Percentiles rank a stretch among this genome's conserved stretches.
phyloP scores from a whole-genome alignment of 2,329 filamentous ascomycete genomes.

The Xylariaceae sp. region DNA sequence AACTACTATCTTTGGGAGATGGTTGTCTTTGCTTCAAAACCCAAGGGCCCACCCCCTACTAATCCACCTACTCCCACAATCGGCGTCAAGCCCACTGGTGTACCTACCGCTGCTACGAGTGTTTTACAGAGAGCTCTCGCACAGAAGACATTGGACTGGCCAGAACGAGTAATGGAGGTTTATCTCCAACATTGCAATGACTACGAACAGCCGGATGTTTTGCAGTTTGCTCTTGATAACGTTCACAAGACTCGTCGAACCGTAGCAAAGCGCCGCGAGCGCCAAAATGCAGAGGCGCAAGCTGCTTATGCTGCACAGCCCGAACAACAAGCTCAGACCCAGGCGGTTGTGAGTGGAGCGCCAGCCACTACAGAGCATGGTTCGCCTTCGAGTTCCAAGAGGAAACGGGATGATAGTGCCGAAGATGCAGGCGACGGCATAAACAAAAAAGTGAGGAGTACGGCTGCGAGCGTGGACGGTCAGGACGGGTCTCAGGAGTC shows the following conservation, averaged over 20 bases:
- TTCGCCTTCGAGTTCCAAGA: slow-evolving; percentile 55
- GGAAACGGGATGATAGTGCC: slow-evolving; percentile 66
- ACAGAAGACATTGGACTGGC: slow-evolving; percentile 67
- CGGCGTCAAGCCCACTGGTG: slow-evolving; percentile 49
- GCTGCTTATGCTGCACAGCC: slow-evolving; percentile 45
- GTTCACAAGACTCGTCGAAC: slow-evolving; percentile 66
- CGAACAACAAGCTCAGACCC: slow-evolving; percentile 35
- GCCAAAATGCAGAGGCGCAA: slow-evolving; percentile 61
- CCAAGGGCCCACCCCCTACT: slow-evolving; percentile 52
- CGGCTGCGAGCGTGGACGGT: slow-evolving; percentile 32
- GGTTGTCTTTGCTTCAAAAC: slow-evolving; percentile 53
- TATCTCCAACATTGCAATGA: slow-evolving; percentile 83
- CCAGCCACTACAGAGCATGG: slow-evolving; percentile 28
- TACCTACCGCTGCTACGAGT: slow-evolving; percentile 71
- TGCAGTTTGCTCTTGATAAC: slow-evolving; percentile 71
- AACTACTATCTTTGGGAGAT: slow-evolving; percentile 93
- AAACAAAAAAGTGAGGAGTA: slow-evolving; percentile 66
- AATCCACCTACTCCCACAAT: slow-evolving; percentile 37
- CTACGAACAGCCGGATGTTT: slow-evolving; percentile 74
- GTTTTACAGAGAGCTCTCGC: slow-evolving; percentile 71
- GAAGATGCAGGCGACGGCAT: slow-evolving; percentile 50
- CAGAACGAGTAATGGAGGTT: slow-evolving; percentile 71
- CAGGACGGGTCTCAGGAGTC: slow-evolving; percentile 32
- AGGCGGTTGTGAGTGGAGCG: slow-evolving; percentile 26
- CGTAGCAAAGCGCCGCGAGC: slow-evolving; percentile 62